Evolutionary conservation across 176 grass and related monocot genomes (phyloP), one percentile per base, ranked within the genome.

Genomic region (Puccinellia tenuiflora): DNA sequence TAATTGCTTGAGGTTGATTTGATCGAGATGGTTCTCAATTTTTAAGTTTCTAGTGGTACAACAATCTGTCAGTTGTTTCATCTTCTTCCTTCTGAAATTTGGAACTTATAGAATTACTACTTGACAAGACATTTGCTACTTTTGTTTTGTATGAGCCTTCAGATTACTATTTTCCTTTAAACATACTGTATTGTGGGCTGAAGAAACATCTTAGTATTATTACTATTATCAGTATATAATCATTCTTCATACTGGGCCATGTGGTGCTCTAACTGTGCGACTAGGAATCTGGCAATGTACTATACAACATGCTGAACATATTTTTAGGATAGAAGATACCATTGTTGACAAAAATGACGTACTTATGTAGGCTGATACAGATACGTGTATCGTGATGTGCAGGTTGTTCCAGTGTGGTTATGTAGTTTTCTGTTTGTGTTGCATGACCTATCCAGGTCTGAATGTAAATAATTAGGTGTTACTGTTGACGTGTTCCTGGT

Each of bases 401-500:
- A 33, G 28, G 60, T 63, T 85, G 7, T 75, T 84, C 26, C 28
- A 78, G 34, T 30, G 82, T 86, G 28, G 56, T 50, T 38, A 0
- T 83, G 34, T 82, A 20, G 61, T 74, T 45, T 75, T 81, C 40
- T 59, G 28, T 79, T 8, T 77, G 38, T 46, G 26, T 62, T 77
- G 53, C 45, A 35, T 74, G 62, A 17, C 53, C 64, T 83, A 83
- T 29, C 50, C 73, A 66, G 26, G 39, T 76, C 20, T 54, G 26
- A 7, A 22, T 71, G 31, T 69, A 30, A 66, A 22, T 76, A 25
- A 83, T 79, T 46, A 75, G 57, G 52, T 35, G 45, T 80, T 51
- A 45, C 17, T 60, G 24, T 47, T 76, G 43, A 82, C 4, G 15
- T 34, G n/a, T 90, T 90, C 29, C 79, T 86, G 33, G 13, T 62